phyloP scores from a whole-genome alignment of 73 alveolate genomes.

The Symbiodinium natans region DNA sequence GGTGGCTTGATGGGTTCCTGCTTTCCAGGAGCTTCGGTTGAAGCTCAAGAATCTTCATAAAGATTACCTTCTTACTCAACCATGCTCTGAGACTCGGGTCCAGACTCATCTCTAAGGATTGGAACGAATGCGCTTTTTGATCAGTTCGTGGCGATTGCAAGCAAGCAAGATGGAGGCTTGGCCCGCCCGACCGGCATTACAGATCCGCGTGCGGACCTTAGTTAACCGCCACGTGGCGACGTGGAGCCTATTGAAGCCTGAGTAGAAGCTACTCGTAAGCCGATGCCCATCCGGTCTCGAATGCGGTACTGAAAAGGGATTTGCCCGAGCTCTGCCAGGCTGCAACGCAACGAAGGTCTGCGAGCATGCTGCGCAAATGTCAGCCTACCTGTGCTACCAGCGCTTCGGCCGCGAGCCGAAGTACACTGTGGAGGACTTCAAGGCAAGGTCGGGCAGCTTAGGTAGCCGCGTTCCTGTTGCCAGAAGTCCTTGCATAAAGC shows the following conservation, averaged over 20 bases:
- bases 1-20: constrained; percentile 68
- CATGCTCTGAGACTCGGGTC: no score
- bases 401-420: constrained; percentile 75
- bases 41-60: not conserved
- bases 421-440: constrained; percentile 48
- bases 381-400: constrained; percentile 59
- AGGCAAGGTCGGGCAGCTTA: not conserved
- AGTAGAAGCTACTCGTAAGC: no score
- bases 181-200: constrained; percentile 68
- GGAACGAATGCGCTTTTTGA: constrained; percentile 60
- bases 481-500: not conserved
- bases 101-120: constrained; percentile 36
- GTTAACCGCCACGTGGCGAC: not conserved
- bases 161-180: constrained; percentile 53
- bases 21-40: constrained; percentile 51
- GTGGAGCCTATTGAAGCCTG: no score
- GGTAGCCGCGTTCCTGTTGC: no score
- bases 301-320: no score
- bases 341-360: constrained; percentile 74
- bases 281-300: no score
- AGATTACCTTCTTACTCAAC: no score
- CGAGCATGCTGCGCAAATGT: constrained; percentile 44
- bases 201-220: constrained; percentile 38
- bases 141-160: constrained; percentile 62
- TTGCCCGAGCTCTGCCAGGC: not conserved